A percentile compares a stretch with the other conserved stretches of the same genome.
Evolutionary conservation across 176 grass and related monocot species (phyloP).

Genomic region (Triticum urartu): DNA sequence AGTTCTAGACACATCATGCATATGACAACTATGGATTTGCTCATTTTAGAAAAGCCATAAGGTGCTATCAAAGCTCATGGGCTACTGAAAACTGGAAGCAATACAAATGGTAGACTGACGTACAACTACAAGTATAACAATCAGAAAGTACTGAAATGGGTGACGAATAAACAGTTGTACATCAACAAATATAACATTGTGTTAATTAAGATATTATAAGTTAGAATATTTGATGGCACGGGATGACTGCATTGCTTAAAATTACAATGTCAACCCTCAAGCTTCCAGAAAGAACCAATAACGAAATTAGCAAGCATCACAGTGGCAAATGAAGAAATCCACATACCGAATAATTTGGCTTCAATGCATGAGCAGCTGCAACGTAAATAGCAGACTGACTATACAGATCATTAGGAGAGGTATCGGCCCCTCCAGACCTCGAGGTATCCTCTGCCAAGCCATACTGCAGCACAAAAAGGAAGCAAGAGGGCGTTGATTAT

Average conservation of each 20-base stretch:
- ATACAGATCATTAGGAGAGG: constrained; percentile 67
- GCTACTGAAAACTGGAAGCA: not conserved
- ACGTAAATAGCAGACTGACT: constrained; percentile 87
- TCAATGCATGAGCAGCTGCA: constrained; percentile 83
- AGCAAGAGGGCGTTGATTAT: not conserved
- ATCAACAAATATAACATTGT: not conserved
- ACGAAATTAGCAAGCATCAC: not conserved
- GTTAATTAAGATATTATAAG: not conserved
- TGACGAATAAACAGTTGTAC: not conserved
- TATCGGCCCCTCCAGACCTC: constrained; percentile 57
- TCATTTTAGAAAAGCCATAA: not conserved
- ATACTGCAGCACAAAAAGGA: constrained; percentile 53
- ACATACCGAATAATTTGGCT: constrained; percentile 78
- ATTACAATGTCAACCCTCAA: not conserved
- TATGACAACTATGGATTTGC: not conserved
- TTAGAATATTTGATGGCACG: not conserved
- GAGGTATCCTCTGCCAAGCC: constrained; percentile 83
- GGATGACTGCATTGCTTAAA: not conserved
- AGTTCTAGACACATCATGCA: not conserved
- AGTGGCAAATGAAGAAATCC: not conserved
- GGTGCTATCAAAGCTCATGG: too few species aligned
- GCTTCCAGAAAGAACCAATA: not conserved
- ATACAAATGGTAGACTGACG: not conserved
- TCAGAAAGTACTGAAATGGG: not conserved
- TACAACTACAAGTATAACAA: not conserved